Percentiles rank a stretch among this genome's conserved stretches.
Evolutionary conservation across 2,329 filamentous ascomycete genomes (phyloP).

Genomic region (Aspergillus transmontanensis): DNA sequence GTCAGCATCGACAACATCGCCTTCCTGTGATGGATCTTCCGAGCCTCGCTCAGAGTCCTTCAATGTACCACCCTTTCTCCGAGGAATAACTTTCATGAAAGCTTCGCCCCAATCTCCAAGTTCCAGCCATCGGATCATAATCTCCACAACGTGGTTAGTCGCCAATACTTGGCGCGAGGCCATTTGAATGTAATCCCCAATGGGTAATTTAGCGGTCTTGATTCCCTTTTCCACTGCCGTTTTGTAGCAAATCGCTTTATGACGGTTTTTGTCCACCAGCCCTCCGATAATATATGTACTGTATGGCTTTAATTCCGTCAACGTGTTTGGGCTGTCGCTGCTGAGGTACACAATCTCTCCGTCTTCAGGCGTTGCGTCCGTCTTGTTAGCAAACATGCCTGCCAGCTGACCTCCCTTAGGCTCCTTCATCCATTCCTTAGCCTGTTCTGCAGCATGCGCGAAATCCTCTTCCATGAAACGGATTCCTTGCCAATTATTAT

Average conservation of each 20-base stretch:
- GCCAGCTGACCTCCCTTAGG: constrained; percentile 59
- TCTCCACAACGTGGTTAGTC: constrained; percentile 95
- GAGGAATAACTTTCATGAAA: constrained; percentile 85
- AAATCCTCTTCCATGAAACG: constrained; percentile 76
- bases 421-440: constrained; percentile 68
- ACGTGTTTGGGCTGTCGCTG: constrained; percentile 83
- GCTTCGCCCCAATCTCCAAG: constrained; percentile 87
- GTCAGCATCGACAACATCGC: constrained; percentile 29
- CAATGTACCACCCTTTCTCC: constrained; percentile 79
- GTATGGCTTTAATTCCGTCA: constrained; percentile 81
- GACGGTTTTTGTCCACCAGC: constrained; percentile 91
- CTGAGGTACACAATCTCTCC: constrained; percentile 82
- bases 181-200: constrained; percentile 95
- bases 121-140: constrained; percentile 93
- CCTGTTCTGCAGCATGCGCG: constrained; percentile 65
- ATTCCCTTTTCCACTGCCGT: constrained; percentile 74
- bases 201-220: constrained; percentile 86
- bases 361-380: constrained; percentile 38
- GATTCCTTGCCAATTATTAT: constrained; percentile 79
- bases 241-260: constrained; percentile 92
- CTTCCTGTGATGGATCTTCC: constrained; percentile 22
- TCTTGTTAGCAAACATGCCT: constrained; percentile 57
- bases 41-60: constrained; percentile 38
- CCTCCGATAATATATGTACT: constrained; percentile 93
- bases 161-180: constrained; percentile 80